phyloP scores from a whole-genome alignment of 371 early-diverging fungal genomes.

The Fennellomyces sp. region DNA sequence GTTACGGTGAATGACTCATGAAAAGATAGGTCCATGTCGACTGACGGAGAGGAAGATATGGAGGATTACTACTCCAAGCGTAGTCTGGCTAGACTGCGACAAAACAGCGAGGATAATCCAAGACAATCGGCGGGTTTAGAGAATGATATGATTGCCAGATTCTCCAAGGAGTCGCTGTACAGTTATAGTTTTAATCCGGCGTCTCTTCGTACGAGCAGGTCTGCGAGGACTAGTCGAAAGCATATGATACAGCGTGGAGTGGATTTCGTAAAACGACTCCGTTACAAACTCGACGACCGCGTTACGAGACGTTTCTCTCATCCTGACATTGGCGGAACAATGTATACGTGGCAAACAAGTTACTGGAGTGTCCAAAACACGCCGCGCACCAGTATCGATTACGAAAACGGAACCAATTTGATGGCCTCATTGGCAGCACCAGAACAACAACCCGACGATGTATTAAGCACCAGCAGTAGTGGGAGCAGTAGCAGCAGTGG shows the following conservation, averaged over 20 bases:
- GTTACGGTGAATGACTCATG: neutral
- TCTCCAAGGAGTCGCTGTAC: conserved; percentile 59
- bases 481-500: conserved; percentile 3
- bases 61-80: conserved; percentile 1
- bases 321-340: conserved; percentile 37
- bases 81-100: neutral
- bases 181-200: conserved; percentile 61
- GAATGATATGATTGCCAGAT: conserved; percentile 30
- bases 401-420: neutral
- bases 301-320: conserved; percentile 39
- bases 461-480: neutral
- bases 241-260: conserved; percentile 48
- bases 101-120: conserved; percentile 1
- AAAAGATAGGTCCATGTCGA: neutral
- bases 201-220: conserved; percentile 34
- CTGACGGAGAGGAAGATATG: neutral
- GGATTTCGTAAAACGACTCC: conserved; percentile 60
- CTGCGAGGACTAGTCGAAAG: conserved; percentile 42
- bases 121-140: conserved; percentile 1
- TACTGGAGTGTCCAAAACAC: conserved; percentile 15
- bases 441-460: neutral
- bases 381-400: conserved; percentile 17
- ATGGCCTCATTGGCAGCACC: neutral
- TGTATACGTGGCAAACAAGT: conserved; percentile 23
- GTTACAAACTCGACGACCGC: conserved; percentile 48